Conservation (phyloP, 192 early-diverging fungal genomes). For the Neocallimastix lanati region DNA sequence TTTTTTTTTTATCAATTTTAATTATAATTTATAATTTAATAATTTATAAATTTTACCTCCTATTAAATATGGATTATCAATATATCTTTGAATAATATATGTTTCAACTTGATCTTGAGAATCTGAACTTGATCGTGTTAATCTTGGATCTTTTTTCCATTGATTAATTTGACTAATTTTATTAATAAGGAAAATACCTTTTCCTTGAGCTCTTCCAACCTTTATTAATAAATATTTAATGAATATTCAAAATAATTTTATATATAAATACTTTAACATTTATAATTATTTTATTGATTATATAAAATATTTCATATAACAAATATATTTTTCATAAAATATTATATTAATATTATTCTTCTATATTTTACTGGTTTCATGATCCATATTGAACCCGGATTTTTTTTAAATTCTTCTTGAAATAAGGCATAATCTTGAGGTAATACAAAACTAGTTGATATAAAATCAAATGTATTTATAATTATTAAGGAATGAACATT, state of each 20-base stretch:
- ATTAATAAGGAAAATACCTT: constrained; percentile 50
- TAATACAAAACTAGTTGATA: constrained; percentile 30
- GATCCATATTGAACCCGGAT: constrained; percentile 40
- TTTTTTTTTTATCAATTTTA: no score
- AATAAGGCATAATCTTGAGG: constrained; percentile 45
- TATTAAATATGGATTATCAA: constrained; percentile 42
- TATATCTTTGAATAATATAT: constrained; percentile 44
- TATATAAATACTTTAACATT: no score
- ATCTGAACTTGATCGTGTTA: background rate
- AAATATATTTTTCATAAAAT: no score
- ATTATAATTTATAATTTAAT: background rate
- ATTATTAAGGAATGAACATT: background rate
- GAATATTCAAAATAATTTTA: no score
- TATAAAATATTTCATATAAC: no score
- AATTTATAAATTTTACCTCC: constrained; percentile 15
- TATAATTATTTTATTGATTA: no score
- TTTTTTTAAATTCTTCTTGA: constrained; percentile 46
- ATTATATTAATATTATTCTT: no score
- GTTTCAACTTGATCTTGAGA: constrained; percentile 23
- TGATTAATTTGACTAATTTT: constrained; percentile 32
- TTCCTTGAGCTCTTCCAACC: constrained; percentile 45
- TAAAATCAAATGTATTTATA: constrained; percentile 23
- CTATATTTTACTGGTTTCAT: constrained; percentile 30
- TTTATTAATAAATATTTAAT: no score
- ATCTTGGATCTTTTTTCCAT: constrained; percentile 31